These are phyloP conservation scores for Phytophthora sp. DNA, from an alignment of 352 stramenopile genomes.

Conservation along the genomic window DNA sequence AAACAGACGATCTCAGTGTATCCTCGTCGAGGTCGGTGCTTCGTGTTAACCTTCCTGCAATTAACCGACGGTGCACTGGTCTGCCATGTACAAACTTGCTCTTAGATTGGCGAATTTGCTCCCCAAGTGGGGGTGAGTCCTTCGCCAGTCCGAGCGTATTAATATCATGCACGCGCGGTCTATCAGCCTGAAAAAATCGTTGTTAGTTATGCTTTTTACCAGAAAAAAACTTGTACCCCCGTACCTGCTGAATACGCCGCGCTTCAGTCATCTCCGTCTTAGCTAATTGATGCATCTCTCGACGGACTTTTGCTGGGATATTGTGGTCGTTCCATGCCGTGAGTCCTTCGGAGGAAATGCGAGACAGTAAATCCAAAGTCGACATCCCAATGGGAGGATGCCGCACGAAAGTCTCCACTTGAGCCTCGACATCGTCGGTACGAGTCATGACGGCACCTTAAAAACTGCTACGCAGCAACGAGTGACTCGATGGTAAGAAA, in stretches of 20 bases:
- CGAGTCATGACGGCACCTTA: neutral
- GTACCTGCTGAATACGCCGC: slow-evolving; percentile 16
- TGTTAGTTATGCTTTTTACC: slow-evolving; percentile 8
- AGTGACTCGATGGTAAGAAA: too few species aligned
- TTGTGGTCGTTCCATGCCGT: slow-evolving; percentile 3
- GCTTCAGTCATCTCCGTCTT: slow-evolving; percentile 22
- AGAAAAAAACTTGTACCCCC: too few species aligned
- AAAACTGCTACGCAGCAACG: neutral
- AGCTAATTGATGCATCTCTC: slow-evolving; percentile 55
- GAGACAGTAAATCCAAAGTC: slow-evolving; percentile 70
- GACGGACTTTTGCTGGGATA: slow-evolving; percentile 36
- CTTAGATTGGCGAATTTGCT: slow-evolving; percentile 6
- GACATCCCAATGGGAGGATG: slow-evolving; percentile 45
- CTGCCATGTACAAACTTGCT: slow-evolving; percentile 48
- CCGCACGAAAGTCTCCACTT: slow-evolving; percentile 34
- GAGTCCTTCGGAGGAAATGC: slow-evolving; percentile 22
- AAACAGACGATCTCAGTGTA: slow-evolving; percentile 28
- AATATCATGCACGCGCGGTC: slow-evolving; percentile 37
- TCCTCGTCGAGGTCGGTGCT: slow-evolving; percentile 11
- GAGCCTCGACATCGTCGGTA: neutral
- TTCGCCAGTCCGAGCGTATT: slow-evolving; percentile 49
- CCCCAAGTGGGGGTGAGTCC: slow-evolving; percentile 26
- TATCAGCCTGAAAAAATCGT: slow-evolving; percentile 5
- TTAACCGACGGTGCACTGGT: slow-evolving; percentile 44
- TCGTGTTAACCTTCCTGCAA: slow-evolving; percentile 49